Evolutionary conservation across 805 yeast genomes (phyloP), one percentile per base, ranked within the genome.

Genomic region (Barnettozyma sp.): DNA sequence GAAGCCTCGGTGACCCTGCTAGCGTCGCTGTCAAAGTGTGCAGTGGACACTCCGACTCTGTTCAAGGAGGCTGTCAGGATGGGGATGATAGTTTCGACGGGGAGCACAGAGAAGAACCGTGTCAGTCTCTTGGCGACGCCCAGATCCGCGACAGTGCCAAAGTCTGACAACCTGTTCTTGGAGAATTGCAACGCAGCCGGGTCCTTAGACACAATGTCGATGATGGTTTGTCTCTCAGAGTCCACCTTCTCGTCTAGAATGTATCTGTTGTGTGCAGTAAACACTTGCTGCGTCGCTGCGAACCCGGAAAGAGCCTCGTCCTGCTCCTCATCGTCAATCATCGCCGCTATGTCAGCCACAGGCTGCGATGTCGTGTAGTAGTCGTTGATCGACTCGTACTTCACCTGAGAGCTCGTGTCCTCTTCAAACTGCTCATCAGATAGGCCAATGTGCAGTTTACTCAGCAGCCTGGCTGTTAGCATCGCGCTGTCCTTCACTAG

Each of bases 401-500:
- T 32, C n/a, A 42, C 44, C 22, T 49, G 49, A 7, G 49, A 41
- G 21, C 46, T 41, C 8, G 31, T 13, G n/a, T 32, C 35, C 15
- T 41, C 46, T 7, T 34, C 33, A 17, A 63, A 63, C 14, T 68
- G 70, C 7, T 66, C 69, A 44, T 73, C 78, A n/a, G 68, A 60
- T 30, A 76, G 48, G 7, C 72, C 73, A 30, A 79, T 65, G 39
- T 68, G 71, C 35, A 80, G 58, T 22, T 66, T 71, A 22, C 69
- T 66, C 39, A 78, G 54, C 30, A 80, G 49, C 36, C 65, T 65
- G 4, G 71, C 62, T 1, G 81, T 74, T 21, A 80, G 55, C 13
- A 60, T 50, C 6, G 63, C 44, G 3, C 84, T 71, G 45, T 78
- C 73, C 16, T 58, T 63, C 46, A 84, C 78, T 40, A 66, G 47